phyloP scores from a whole-genome alignment of 495 filamentous ascomycete species.

The Penicillium riverlandense region DNA sequence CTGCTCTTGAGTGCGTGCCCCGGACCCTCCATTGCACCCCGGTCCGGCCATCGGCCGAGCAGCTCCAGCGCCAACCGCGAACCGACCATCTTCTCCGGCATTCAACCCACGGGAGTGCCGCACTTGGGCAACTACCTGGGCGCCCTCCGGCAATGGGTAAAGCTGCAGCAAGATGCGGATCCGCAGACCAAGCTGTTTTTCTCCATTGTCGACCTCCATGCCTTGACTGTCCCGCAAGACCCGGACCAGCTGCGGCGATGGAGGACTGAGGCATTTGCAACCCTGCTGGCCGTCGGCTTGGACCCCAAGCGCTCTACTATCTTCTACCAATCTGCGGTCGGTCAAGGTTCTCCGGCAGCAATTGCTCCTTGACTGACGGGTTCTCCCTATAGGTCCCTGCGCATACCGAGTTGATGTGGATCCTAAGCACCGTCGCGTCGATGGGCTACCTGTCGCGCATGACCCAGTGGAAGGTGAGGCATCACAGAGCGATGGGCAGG shows the following conservation, averaged over 20 bases:
- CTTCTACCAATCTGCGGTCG: slow-evolving; percentile 73
- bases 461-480: slow-evolving; percentile 93
- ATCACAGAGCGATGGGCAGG: background rate
- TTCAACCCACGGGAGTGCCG: slow-evolving; percentile 93
- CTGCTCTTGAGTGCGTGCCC: background rate
- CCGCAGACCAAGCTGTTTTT: slow-evolving; percentile 59
- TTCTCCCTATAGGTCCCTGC: slow-evolving; percentile 51
- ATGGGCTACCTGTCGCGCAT: slow-evolving; percentile 87
- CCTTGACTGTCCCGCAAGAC: slow-evolving; percentile 72
- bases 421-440: slow-evolving; percentile 79
- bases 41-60: slow-evolving; percentile 6
- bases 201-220: slow-evolving; percentile 88
- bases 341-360: slow-evolving; percentile 1
- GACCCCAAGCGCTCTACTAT: slow-evolving; percentile 67
- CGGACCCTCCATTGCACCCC: background rate
- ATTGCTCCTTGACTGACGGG: background rate
- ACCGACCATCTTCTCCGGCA: slow-evolving; percentile 74
- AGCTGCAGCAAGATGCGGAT: slow-evolving; percentile 57
- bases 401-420: slow-evolving; percentile 92
- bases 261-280: slow-evolving; percentile 68
- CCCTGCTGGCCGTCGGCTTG: slow-evolving; percentile 76
- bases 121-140: slow-evolving; percentile 96
- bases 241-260: slow-evolving; percentile 47
- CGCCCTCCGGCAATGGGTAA: slow-evolving; percentile 80
- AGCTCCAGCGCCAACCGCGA: slow-evolving; percentile 7